These are phyloP conservation scores for Arthrobotrys conoides DNA, from an alignment of 2,329 filamentous ascomycete species.

Conservation along the genomic window DNA sequence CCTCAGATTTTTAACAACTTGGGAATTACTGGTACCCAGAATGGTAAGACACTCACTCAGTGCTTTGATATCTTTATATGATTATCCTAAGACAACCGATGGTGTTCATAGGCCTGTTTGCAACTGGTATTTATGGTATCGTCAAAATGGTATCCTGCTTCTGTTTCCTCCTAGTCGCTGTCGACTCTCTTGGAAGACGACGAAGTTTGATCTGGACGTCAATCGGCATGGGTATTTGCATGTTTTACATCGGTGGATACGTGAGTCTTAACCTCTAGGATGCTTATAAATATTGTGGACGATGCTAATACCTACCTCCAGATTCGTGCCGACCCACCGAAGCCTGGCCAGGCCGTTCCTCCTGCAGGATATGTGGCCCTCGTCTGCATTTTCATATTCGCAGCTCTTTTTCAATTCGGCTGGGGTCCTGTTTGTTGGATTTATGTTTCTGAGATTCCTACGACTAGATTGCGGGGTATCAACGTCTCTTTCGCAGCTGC, in stretches of 20 bases:
- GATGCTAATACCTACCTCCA: not conserved
- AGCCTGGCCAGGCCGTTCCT: conserved; percentile 72
- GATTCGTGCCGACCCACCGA: conserved; percentile 74
- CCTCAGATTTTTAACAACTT: conserved; percentile 78
- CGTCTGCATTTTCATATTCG: conserved; percentile 80
- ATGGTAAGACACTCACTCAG: not conserved
- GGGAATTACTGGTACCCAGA: conserved; percentile 71
- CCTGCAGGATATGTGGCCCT: conserved; percentile 79
- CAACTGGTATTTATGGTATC: conserved; percentile 81
- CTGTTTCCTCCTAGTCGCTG: conserved; percentile 76
- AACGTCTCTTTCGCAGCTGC: conserved; percentile 79
- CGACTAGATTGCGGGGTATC: conserved; percentile 75
- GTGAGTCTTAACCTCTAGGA: not conserved
- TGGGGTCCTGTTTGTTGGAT: conserved; percentile 83
- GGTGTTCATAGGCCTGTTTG: conserved; percentile 72
- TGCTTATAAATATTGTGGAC: not conserved
- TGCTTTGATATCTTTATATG: not conserved
- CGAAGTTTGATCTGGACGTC: conserved; percentile 76
- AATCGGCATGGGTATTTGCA: conserved; percentile 74
- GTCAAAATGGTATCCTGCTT: conserved; percentile 78
- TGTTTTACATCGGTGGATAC: conserved; percentile 81
- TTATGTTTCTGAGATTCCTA: conserved; percentile 79
- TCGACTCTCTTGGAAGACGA: conserved; percentile 78
- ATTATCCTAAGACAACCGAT: not conserved
- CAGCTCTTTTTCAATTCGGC: conserved; percentile 77